These are phyloP conservation scores for Ascochyta koolunga DNA, from an alignment of 2,329 filamentous ascomycete species.

Conservation along the genomic window DNA sequence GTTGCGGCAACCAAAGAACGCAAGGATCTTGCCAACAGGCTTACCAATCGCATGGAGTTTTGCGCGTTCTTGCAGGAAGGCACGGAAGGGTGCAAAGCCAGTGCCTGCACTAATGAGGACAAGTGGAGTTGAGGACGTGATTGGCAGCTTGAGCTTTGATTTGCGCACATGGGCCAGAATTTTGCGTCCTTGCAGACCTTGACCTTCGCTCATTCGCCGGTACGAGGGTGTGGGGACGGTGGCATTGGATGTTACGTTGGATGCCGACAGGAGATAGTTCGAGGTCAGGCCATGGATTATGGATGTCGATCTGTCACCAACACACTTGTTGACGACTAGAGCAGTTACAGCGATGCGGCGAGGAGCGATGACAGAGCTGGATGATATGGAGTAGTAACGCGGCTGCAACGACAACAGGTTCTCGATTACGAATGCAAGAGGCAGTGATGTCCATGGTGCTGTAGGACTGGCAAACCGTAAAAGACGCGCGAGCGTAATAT, in stretches of 20 bases:
- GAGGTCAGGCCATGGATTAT: constrained; percentile 48
- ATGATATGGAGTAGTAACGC: constrained; percentile 46
- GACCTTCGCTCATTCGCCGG: constrained; percentile 14
- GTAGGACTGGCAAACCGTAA: constrained; percentile 36
- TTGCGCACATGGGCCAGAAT: constrained; percentile 50
- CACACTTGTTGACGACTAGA: constrained; percentile 44
- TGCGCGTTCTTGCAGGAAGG: constrained; percentile 44
- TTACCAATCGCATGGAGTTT: constrained; percentile 39
- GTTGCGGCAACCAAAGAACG: constrained; percentile 44
- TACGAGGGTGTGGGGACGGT: constrained; percentile 22
- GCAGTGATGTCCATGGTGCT: constrained; percentile 42
- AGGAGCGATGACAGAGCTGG: constrained; percentile 47
- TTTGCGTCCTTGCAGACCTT: constrained; percentile 26
- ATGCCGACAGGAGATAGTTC: constrained; percentile 47
- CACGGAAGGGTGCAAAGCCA: constrained; percentile 45
- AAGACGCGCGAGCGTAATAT: constrained; percentile 50
- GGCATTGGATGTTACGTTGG: constrained; percentile 25
- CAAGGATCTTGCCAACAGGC: constrained; percentile 35
- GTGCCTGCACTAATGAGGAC: constrained; percentile 51
- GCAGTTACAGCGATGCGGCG: constrained; percentile 48
- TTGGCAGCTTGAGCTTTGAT: constrained; percentile 56
- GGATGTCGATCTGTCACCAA: constrained; percentile 23
- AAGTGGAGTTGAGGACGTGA: constrained; percentile 52
- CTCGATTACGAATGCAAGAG: constrained; percentile 42
- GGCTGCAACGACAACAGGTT: constrained; percentile 35